A percentile compares a stretch with the other conserved stretches of the same genome.
Evolutionary conservation across 768 basidiomycete genomes (phyloP).

Genomic region (Pleurotus eryngii): DNA sequence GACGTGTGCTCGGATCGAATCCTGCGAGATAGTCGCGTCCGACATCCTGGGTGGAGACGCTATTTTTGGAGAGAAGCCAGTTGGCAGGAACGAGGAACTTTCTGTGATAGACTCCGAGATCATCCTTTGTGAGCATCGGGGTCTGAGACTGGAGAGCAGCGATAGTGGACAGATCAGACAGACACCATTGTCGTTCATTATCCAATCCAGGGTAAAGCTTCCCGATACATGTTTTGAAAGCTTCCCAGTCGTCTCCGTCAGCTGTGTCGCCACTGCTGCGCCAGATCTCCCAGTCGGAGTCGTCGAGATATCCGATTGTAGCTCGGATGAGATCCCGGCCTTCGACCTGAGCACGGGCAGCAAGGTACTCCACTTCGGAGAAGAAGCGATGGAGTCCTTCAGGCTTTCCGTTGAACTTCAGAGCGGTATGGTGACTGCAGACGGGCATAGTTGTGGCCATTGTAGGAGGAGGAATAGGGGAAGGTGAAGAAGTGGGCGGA

Average conservation of each 20-base stretch:
- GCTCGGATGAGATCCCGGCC: background rate
- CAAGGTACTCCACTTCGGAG: background rate
- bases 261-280: background rate
- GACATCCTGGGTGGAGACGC: constrained; percentile 16
- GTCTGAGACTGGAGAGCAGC: background rate
- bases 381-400: no score
- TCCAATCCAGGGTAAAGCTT: background rate
- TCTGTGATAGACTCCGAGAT: constrained; percentile 17
- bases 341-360: background rate
- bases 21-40: constrained; percentile 16
- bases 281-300: background rate
- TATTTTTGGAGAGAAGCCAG: constrained; percentile 15
- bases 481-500: no score
- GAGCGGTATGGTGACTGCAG: no score
- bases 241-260: background rate
- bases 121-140: constrained; percentile 12
- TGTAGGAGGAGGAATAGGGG: no score
- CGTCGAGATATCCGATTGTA: background rate
- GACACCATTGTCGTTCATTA: background rate
- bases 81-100: constrained; percentile 15
- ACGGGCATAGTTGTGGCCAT: no score
- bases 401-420: no score
- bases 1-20: constrained; percentile 9
- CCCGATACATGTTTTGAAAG: background rate
- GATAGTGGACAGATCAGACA: background rate